Percentiles rank a stretch among this genome's conserved stretches.
These are phyloP conservation scores for Phlebiopsis flavidoalba DNA, from an alignment of 768 basidiomycete species.

Conservation along the genomic window DNA sequence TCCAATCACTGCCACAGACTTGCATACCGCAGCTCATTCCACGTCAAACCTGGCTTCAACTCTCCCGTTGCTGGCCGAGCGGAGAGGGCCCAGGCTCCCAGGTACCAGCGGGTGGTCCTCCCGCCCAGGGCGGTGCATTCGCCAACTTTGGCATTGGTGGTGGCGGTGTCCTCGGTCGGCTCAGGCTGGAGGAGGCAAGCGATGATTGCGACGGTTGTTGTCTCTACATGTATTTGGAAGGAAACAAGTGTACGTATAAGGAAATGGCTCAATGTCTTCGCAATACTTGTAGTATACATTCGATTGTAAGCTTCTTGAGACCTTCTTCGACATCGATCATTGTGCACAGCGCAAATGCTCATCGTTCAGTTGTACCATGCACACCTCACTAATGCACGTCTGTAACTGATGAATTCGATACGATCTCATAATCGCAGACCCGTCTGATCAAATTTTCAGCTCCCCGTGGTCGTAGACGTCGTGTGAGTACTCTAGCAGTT, in stretches of 20 bases:
- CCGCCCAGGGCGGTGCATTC: slow-evolving; percentile 37
- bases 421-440: too few relatives aligned
- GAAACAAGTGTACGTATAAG: not conserved
- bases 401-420: too few relatives aligned
- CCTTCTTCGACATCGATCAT: too few relatives aligned
- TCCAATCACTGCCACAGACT: slow-evolving; percentile 66
- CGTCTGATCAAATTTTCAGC: too few relatives aligned
- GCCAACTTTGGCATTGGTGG: slow-evolving; percentile 43
- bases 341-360: too few relatives aligned
- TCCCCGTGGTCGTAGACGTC: too few relatives aligned
- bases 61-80: slow-evolving; percentile 24
- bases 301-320: too few relatives aligned
- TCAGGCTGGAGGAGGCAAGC: slow-evolving; percentile 24
- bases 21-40: slow-evolving; percentile 65
- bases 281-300: not conserved
- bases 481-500: too few relatives aligned
- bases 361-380: too few relatives aligned
- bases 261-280: not conserved
- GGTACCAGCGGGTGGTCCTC: slow-evolving; percentile 17
- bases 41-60: slow-evolving; percentile 27
- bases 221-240: not conserved
- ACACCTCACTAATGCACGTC: too few relatives aligned
- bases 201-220: not conserved
- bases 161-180: slow-evolving; percentile 28
- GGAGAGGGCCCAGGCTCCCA: slow-evolving; percentile 18